These are phyloP conservation scores for Coffea canephora DNA, from an alignment of 257 asterid genomes.

Conservation along the genomic window DNA sequence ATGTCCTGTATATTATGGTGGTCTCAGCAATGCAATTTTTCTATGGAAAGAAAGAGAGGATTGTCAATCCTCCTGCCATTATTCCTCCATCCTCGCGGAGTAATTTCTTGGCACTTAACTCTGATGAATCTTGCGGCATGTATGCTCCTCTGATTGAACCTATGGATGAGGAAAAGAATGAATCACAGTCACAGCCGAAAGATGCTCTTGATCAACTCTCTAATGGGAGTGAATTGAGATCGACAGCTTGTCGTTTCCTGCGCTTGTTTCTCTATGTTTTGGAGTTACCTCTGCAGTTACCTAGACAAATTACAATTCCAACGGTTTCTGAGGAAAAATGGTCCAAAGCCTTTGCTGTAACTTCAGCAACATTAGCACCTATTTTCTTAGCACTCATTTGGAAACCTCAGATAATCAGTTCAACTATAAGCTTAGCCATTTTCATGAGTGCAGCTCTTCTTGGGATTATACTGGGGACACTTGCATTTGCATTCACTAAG, in stretches of 20 bases:
- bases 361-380: constrained; percentile 54
- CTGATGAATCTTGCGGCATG: constrained; percentile 18
- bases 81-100: neutral
- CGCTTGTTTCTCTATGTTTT: constrained; percentile 20
- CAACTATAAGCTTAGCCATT: constrained; percentile 18
- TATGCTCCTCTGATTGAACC: constrained; percentile 40
- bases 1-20: constrained; percentile 45
- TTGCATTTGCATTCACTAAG: constrained; percentile 36
- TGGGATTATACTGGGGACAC: constrained; percentile 46
- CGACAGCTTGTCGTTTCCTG: constrained; percentile 1
- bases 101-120: neutral
- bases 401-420: constrained; percentile 19
- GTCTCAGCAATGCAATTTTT: constrained; percentile 61
- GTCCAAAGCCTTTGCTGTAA: constrained; percentile 57
- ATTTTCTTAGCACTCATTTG: constrained; percentile 40
- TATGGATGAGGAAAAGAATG: constrained; percentile 43
- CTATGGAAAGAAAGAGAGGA: constrained; percentile 22
- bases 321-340: constrained; percentile 53
- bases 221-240: neutral
- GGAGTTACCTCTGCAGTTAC: constrained; percentile 66
- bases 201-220: neutral
- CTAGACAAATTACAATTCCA: constrained; percentile 75
- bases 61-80: neutral
- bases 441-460: constrained; percentile 19
- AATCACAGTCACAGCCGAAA: neutral